phyloP scores from a whole-genome alignment of 2,329 filamentous ascomycete genomes.

The Trichoderma endophyticum region DNA sequence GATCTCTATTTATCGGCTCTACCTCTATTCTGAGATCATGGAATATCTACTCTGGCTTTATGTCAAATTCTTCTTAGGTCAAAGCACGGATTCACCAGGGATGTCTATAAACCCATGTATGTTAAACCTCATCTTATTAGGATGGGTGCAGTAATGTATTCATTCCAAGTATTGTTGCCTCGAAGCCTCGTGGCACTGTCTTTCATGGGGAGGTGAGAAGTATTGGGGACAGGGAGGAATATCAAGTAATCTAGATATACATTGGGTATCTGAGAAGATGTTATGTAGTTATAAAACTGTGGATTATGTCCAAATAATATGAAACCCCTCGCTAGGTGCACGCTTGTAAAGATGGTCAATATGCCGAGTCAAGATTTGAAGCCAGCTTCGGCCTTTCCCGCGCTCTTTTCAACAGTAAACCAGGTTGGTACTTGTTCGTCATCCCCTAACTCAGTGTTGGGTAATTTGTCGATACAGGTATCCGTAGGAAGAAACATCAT shows the following conservation, averaged over 20 bases:
- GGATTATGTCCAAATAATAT: not conserved
- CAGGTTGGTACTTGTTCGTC: not conserved
- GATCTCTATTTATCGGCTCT: not conserved
- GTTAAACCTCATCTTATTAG: no score
- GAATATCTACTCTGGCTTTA: not conserved
- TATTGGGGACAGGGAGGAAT: not conserved
- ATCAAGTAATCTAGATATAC: not conserved
- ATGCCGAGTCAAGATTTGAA: not conserved
- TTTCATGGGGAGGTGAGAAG: no score
- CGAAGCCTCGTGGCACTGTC: no score
- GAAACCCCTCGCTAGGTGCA: not conserved
- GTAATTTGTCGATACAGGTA: not conserved
- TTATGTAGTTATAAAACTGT: not conserved
- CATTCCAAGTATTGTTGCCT: no score
- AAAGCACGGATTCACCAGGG: not conserved
- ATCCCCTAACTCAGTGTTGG: not conserved
- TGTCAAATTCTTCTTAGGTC: not conserved
- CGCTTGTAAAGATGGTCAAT: not conserved
- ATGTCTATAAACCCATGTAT: not conserved
- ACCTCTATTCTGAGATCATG: not conserved
- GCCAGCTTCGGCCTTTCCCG: not conserved
- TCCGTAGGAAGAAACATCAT: constrained; percentile 22
- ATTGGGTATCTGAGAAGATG: not conserved
- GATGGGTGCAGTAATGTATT: no score
- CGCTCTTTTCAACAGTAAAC: not conserved